These are phyloP conservation scores for Dendrobium nobile DNA, from an alignment of 106 monocot species.

Conservation along the genomic window DNA sequence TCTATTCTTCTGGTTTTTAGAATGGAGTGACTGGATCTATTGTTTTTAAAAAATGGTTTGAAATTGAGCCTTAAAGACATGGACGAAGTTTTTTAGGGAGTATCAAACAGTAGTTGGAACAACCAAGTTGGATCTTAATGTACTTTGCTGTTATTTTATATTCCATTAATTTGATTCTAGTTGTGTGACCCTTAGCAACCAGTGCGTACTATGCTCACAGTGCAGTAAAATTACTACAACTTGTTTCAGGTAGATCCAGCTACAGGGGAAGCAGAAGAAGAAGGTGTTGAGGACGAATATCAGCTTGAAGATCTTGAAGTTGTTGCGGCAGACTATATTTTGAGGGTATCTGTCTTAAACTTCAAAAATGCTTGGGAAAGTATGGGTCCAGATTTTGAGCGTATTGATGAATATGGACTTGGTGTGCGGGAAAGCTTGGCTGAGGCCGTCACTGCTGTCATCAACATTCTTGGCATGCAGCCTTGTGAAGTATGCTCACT, in stretches of 20 bases:
- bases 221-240: neutral
- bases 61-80: no score
- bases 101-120: no score
- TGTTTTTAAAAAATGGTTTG: no score
- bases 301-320: conserved; percentile 94
- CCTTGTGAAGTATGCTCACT: conserved; percentile 82
- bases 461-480: conserved; percentile 89
- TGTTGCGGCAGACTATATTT: conserved; percentile 76
- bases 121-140: neutral
- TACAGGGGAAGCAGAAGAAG: conserved; percentile 86
- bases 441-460: conserved; percentile 86
- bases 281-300: conserved; percentile 97
- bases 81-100: no score
- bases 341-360: conserved; percentile 68
- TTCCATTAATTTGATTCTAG: neutral
- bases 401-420: conserved; percentile 89
- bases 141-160: neutral
- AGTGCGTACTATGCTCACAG: no score
- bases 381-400: conserved; percentile 68
- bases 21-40: neutral
- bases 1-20: neutral
- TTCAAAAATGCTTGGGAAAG: conserved; percentile 97
- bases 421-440: conserved; percentile 77
- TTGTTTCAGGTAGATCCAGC: conserved; percentile 74
- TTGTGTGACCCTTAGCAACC: neutral